Conservation (phyloP, 1,284 basidiomycete genomes). For the Moesziomyces sp. region DNA sequence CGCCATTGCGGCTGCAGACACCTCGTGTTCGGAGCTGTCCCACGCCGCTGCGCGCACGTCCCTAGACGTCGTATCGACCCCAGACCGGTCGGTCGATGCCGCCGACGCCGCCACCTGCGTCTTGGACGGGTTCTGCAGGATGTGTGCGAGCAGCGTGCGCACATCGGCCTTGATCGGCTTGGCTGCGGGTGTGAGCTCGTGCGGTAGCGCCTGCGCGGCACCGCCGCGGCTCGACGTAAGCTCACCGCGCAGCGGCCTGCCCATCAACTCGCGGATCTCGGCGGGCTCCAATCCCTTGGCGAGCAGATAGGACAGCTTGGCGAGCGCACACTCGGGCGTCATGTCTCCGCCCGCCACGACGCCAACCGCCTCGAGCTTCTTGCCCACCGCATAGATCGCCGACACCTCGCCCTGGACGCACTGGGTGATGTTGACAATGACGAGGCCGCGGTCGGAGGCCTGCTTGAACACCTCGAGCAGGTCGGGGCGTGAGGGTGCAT, state of each 20-base stretch:
- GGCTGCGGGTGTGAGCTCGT: conserved; percentile 32
- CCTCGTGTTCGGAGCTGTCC: conserved; percentile 31
- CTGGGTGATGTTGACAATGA: conserved; percentile 90
- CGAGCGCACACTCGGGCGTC: conserved; percentile 92
- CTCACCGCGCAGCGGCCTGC: conserved; percentile 84
- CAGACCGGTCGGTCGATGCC: not conserved
- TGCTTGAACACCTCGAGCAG: conserved; percentile 75
- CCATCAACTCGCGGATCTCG: conserved; percentile 81
- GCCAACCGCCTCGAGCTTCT: conserved; percentile 72
- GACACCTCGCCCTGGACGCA: conserved; percentile 75
- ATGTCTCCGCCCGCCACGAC: conserved; percentile 74
- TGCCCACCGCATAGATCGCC: conserved; percentile 79
- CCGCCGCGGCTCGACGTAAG: conserved; percentile 71
- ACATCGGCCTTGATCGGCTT: conserved; percentile 37
- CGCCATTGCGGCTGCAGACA: conserved; percentile 23
- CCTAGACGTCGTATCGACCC: not conserved
- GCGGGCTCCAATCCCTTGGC: conserved; percentile 80
- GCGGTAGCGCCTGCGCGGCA: conserved; percentile 5
- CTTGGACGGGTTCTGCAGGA: conserved; percentile 38
- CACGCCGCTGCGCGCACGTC: conserved; percentile 18
- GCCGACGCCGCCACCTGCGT: conserved; percentile 5
- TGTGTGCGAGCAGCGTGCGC: conserved; percentile 41
- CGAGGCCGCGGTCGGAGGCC: conserved; percentile 82
- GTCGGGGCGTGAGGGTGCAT: conserved; percentile 68
- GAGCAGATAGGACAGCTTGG: conserved; percentile 87